A percentile compares a stretch with the other conserved stretches of the same genome.
phyloP scores from a whole-genome alignment of 805 yeast species.

The Zygotorulaspora florentina region DNA sequence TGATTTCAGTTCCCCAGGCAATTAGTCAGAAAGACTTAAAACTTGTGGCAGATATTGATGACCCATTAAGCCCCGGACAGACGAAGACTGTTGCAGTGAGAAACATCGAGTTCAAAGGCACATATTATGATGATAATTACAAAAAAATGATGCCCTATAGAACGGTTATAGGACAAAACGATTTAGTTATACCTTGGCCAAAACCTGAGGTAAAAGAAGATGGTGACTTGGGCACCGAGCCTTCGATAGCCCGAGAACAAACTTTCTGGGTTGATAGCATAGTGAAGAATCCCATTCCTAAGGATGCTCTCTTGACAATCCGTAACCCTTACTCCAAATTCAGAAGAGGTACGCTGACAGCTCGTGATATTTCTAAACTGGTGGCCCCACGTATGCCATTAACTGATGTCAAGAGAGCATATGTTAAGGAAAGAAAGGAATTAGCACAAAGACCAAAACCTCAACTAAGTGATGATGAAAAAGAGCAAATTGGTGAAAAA shows the following conservation, averaged over 20 bases:
- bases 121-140: constrained; percentile 69
- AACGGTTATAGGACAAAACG: constrained; percentile 63
- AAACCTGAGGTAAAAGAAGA: constrained; percentile 44
- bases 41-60: constrained; percentile 72
- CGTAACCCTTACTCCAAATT: constrained; percentile 73
- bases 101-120: constrained; percentile 60
- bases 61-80: constrained; percentile 52
- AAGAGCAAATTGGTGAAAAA: constrained; percentile 42
- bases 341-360: constrained; percentile 60
- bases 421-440: constrained; percentile 49
- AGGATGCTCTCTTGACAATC: constrained; percentile 57
- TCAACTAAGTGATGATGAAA: constrained; percentile 39
- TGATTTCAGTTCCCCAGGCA: constrained; percentile 63
- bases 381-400: constrained; percentile 76
- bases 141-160: constrained; percentile 73
- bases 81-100: constrained; percentile 74
- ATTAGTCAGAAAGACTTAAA: constrained; percentile 58
- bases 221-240: constrained; percentile 53
- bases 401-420: constrained; percentile 57
- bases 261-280: constrained; percentile 69
- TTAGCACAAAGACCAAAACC: constrained; percentile 44
- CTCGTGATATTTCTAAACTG: constrained; percentile 56
- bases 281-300: constrained; percentile 65
- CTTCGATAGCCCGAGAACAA: constrained; percentile 58
- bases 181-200: constrained; percentile 84